phyloP scores from a whole-genome alignment of 176 grass and related monocot genomes.

The Miscanthus lutarioriparius region DNA sequence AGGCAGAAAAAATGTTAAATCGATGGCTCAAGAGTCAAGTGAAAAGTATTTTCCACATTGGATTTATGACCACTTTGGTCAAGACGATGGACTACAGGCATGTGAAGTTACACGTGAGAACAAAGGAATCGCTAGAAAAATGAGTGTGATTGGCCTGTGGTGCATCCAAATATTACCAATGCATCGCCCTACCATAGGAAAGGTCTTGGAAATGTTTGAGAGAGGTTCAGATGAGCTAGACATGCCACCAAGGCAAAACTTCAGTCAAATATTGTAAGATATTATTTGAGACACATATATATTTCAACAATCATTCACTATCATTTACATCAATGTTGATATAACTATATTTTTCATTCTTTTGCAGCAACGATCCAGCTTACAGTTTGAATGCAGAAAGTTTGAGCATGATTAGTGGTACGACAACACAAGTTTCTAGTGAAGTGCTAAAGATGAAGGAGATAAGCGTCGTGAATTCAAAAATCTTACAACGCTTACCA shows the following conservation, averaged over 20 bases:
- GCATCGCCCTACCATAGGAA: constrained; percentile 55
- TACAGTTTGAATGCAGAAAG: background rate
- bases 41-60: constrained; percentile 53
- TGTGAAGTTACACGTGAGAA: constrained; percentile 19
- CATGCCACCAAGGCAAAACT: constrained; percentile 36
- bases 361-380: constrained; percentile 14
- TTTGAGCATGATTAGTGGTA: background rate
- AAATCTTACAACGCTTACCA: background rate
- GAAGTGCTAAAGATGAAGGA: constrained; percentile 12
- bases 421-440: background rate
- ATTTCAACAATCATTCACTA: background rate
- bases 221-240: constrained; percentile 37
- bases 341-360: background rate
- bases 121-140: constrained; percentile 20
- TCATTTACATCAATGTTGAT: background rate
- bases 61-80: constrained; percentile 52
- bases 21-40: background rate
- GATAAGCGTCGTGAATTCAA: constrained; percentile 1
- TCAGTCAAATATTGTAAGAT: background rate
- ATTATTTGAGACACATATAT: background rate
- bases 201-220: constrained; percentile 68
- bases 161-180: constrained; percentile 40
- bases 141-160: constrained; percentile 21
- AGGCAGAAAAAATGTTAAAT: constrained; percentile 45
- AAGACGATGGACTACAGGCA: constrained; percentile 8